phyloP scores from a whole-genome alignment of 805 yeast genomes.

The Lachancea lanzarotensis region DNA sequence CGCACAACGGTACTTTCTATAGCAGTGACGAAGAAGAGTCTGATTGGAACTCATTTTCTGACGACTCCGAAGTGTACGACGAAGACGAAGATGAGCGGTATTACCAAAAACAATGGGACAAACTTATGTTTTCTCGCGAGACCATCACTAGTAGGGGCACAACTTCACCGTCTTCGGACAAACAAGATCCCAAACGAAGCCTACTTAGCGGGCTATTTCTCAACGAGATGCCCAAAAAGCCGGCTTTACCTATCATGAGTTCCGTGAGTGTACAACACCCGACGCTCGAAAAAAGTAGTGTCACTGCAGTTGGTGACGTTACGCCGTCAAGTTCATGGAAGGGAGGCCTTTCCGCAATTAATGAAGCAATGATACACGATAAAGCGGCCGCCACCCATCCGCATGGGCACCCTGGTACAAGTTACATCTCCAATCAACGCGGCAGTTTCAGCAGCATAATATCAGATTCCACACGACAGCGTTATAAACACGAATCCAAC shows the following conservation, averaged over 20 bases:
- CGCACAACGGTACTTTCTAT: slow-evolving; percentile 20
- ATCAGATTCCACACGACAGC: slow-evolving; percentile 32
- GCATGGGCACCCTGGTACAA: slow-evolving; percentile 1
- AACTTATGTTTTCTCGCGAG: slow-evolving; percentile 17
- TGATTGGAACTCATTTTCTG: slow-evolving; percentile 29
- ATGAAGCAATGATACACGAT: slow-evolving; percentile 11
- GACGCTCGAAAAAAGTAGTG: slow-evolving; percentile 16
- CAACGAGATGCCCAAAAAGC: slow-evolving; percentile 12
- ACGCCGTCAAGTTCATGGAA: slow-evolving; percentile 16
- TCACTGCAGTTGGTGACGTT: slow-evolving; percentile 28
- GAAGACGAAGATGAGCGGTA: slow-evolving; percentile 30
- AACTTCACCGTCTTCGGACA: slow-evolving; percentile 7
- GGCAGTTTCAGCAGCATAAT: slow-evolving; percentile 32
- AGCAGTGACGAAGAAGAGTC: slow-evolving; percentile 33
- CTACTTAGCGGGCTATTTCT: slow-evolving; percentile 28
- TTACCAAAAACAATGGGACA: slow-evolving; percentile 30
- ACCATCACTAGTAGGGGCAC: slow-evolving; percentile 1
- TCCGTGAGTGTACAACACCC: slow-evolving; percentile 10
- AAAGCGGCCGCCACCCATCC: slow-evolving; percentile 1
- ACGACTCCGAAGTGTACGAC: slow-evolving; percentile 23
- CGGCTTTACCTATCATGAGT: slow-evolving; percentile 8
- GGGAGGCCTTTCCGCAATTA: not conserved
- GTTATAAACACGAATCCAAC: slow-evolving; percentile 41
- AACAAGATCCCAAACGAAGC: slow-evolving; percentile 23
- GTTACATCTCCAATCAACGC: not conserved